A percentile compares a stretch with the other conserved stretches of the same genome.
Evolutionary conservation across 225 moss, liverwort and hornwort species (phyloP).

Genomic region (Bryum argenteum): DNA sequence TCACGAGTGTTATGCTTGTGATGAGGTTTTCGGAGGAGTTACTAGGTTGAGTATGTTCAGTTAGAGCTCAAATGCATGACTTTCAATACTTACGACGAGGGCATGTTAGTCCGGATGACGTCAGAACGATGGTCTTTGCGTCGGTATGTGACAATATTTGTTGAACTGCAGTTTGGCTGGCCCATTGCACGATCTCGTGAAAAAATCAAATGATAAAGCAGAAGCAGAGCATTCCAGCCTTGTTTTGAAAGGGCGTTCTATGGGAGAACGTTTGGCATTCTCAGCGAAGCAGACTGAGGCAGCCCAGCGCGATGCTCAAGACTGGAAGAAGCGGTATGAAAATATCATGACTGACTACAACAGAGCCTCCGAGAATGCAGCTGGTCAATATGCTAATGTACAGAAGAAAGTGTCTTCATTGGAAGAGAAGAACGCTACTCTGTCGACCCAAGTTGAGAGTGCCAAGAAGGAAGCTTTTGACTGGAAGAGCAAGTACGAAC

Average conservation of each 20-base stretch:
- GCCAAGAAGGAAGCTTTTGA: constrained; percentile 58
- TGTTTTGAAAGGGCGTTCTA: constrained; percentile 71
- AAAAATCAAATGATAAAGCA: constrained; percentile 70
- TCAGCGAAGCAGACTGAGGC: constrained; percentile 83
- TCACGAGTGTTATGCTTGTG: too few relatives aligned
- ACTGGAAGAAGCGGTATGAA: constrained; percentile 91
- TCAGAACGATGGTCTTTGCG: neutral
- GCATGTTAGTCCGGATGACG: too few relatives aligned
- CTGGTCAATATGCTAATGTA: constrained; percentile 55
- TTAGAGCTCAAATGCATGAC: too few relatives aligned
- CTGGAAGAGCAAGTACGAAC: constrained; percentile 73
- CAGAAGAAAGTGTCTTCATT: constrained; percentile 67
- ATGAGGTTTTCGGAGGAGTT: too few relatives aligned
- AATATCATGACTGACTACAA: constrained; percentile 62
- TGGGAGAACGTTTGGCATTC: constrained; percentile 71
- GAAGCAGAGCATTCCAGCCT: constrained; percentile 73
- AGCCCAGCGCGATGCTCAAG: constrained; percentile 74
- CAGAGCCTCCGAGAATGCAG: constrained; percentile 59
- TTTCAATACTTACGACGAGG: too few relatives aligned
- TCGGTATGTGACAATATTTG: neutral
- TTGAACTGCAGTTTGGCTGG: constrained; percentile 64
- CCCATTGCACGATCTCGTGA: constrained; percentile 76
- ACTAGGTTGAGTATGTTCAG: too few relatives aligned
- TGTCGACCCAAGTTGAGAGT: constrained; percentile 58
- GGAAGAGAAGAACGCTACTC: constrained; percentile 55